A percentile compares a stretch with the other conserved stretches of the same genome.
Conservation (phyloP, 1,139 yeast species). For the Geotrichum restrictum region DNA sequence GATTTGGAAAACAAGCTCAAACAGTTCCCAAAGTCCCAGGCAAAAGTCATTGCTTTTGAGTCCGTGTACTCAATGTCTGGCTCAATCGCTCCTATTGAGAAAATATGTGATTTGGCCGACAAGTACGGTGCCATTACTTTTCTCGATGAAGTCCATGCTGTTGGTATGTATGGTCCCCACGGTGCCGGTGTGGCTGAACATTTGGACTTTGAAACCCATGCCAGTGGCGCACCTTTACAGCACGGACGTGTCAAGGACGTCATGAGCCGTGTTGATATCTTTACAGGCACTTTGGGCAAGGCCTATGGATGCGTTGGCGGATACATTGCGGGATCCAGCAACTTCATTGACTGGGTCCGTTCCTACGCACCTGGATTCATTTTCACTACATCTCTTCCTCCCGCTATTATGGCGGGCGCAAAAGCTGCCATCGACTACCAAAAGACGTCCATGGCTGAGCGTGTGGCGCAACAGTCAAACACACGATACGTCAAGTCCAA, state of each 20-base stretch:
- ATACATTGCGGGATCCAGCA: conserved; percentile 83
- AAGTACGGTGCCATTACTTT: conserved; percentile 96
- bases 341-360: conserved; percentile 89
- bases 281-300: conserved; percentile 96
- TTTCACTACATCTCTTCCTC: conserved; percentile 93
- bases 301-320: conserved; percentile 98
- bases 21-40: conserved; percentile 74
- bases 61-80: conserved; percentile 99
- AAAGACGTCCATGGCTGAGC: conserved; percentile 68
- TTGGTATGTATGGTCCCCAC: conserved; percentile 97
- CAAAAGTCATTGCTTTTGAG: conserved; percentile 95
- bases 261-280: conserved; percentile 88
- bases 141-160: conserved; percentile 97
- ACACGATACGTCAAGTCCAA: conserved; percentile 79
- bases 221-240: conserved; percentile 52
- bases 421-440: conserved; percentile 81
- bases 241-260: conserved; percentile 46
- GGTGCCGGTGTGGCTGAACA: conserved; percentile 99
- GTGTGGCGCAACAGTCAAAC: conserved; percentile 80
- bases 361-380: conserved; percentile 97
- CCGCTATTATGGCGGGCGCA: conserved; percentile 97
- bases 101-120: conserved; percentile 91
- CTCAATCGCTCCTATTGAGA: conserved; percentile 87
- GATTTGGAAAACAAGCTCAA: conserved; percentile 77
- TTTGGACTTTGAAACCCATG: conserved; percentile 76